Percentiles rank a stretch among this genome's conserved stretches.
These are phyloP conservation scores for Magnaporthiopsis incrustans DNA, from an alignment of 2,329 filamentous ascomycete species.

Conservation along the genomic window DNA sequence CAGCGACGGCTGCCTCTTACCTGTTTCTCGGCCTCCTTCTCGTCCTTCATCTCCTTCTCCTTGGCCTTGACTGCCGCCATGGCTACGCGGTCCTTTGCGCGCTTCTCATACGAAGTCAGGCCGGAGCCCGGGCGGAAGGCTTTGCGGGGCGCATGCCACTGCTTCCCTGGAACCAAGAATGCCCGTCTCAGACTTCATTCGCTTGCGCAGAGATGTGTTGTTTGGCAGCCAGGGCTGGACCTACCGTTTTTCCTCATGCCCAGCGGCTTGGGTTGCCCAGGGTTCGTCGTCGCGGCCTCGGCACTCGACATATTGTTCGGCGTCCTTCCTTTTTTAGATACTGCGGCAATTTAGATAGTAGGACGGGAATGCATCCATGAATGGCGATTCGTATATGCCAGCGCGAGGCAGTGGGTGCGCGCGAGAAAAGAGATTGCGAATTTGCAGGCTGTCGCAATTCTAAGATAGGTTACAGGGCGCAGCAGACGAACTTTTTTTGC, in stretches of 20 bases:
- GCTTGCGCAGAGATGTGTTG: neutral
- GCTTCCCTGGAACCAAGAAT: constrained; percentile 61
- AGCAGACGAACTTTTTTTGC: neutral
- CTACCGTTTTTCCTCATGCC: constrained; percentile 82
- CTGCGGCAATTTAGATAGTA: neutral
- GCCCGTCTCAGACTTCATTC: neutral
- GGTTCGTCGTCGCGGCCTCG: constrained; percentile 22
- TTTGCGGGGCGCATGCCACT: constrained; percentile 80
- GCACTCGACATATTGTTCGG: constrained; percentile 15
- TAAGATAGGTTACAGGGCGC: neutral
- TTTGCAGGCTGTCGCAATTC: neutral
- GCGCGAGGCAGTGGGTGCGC: neutral
- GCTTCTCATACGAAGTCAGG: constrained; percentile 70
- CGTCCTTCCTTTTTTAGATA: neutral
- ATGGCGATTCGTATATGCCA: neutral
- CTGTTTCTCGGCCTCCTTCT: constrained; percentile 84
- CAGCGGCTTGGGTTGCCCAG: constrained; percentile 29
- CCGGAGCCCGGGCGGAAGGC: constrained; percentile 79
- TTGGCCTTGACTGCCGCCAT: constrained; percentile 77
- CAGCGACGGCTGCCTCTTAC: constrained; percentile 38
- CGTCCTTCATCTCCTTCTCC: constrained; percentile 92
- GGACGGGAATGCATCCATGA: neutral
- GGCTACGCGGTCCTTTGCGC: constrained; percentile 60
- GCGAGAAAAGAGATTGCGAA: neutral
- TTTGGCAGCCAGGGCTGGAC: constrained; percentile 13